A percentile compares a stretch with the other conserved stretches of the same genome.
Evolutionary conservation across 2,329 filamentous ascomycete genomes (phyloP).

Genomic region (Neopestalotiopsis clavispora): DNA sequence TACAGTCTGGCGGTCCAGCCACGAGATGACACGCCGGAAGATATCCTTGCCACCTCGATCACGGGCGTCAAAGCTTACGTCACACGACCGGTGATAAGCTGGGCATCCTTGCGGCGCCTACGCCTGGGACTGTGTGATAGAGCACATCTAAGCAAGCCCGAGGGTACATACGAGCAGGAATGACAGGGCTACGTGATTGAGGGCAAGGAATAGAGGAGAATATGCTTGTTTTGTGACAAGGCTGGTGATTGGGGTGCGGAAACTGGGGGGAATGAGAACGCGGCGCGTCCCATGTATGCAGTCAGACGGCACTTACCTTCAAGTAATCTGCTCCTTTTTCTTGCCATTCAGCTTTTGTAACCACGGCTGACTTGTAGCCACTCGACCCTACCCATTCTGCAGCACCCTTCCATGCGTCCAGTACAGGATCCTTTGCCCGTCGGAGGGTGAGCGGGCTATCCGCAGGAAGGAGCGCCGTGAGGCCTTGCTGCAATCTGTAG

Average conservation of each 20-base stretch:
- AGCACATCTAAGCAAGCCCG: background rate
- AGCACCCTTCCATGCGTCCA: conserved; percentile 94
- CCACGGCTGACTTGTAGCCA: conserved; percentile 66
- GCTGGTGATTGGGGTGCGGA: background rate
- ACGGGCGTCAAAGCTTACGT: background rate
- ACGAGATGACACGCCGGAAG: conserved; percentile 1
- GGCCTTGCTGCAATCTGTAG: conserved; percentile 74
- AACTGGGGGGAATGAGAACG: background rate
- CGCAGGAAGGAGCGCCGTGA: conserved; percentile 74
- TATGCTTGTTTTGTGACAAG: conserved; percentile 7
- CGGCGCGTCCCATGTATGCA: background rate
- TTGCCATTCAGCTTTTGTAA: conserved; percentile 81
- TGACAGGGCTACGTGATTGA: conserved; percentile 6
- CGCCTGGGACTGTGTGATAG: background rate
- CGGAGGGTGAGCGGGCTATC: conserved; percentile 72
- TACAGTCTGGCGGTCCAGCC: background rate
- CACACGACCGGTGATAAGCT: background rate
- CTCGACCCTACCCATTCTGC: conserved; percentile 77
- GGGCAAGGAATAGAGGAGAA: background rate
- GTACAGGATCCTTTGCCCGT: conserved; percentile 73
- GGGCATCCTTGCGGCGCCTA: background rate
- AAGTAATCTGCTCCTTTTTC: conserved; percentile 96
- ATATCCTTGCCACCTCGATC: background rate
- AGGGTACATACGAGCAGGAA: conserved; percentile 10
- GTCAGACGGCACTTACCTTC: conserved; percentile 62